Percentiles rank a stretch among this genome's conserved stretches.
Evolutionary conservation across 352 stramenopile species (phyloP).

Genomic region (Elongisporangium prolatum): DNA sequence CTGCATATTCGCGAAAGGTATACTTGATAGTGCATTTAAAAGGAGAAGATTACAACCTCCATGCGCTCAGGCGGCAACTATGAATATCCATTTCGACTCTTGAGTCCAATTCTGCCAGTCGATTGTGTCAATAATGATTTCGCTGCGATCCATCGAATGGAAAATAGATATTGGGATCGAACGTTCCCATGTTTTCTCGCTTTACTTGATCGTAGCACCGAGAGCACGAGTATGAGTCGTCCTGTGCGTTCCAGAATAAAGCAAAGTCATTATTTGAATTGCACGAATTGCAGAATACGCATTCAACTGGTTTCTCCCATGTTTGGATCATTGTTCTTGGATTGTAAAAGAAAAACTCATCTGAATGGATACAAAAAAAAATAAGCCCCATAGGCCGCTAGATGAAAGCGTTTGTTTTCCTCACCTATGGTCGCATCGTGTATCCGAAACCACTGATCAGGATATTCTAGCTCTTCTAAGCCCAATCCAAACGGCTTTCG

Average conservation of each 20-base stretch:
- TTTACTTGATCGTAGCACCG: conserved; percentile 24
- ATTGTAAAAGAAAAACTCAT: conserved; percentile 69
- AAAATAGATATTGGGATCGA: conserved; percentile 22
- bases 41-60: not conserved
- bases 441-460: conserved; percentile 59
- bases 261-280: conserved; percentile 25
- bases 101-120: conserved; percentile 6
- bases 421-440: conserved; percentile 36
- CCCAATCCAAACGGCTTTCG: conserved; percentile 56
- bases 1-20: not conserved
- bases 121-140: conserved; percentile 6
- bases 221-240: conserved; percentile 45
- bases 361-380: conserved; percentile 15
- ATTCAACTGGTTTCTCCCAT: conserved; percentile 54
- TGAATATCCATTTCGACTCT: conserved; percentile 5
- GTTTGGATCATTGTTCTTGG: conserved; percentile 42
- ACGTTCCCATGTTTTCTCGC: conserved; percentile 11
- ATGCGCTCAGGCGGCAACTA: not conserved
- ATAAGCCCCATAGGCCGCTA: not conserved
- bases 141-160: conserved; percentile 48
- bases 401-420: conserved; percentile 1
- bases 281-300: conserved; percentile 36
- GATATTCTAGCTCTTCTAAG: conserved; percentile 46
- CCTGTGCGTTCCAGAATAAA: conserved; percentile 37
- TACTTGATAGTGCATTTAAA: not conserved